Conservation (phyloP, 2,329 filamentous ascomycete genomes). For the Bipolaris bicolor region DNA sequence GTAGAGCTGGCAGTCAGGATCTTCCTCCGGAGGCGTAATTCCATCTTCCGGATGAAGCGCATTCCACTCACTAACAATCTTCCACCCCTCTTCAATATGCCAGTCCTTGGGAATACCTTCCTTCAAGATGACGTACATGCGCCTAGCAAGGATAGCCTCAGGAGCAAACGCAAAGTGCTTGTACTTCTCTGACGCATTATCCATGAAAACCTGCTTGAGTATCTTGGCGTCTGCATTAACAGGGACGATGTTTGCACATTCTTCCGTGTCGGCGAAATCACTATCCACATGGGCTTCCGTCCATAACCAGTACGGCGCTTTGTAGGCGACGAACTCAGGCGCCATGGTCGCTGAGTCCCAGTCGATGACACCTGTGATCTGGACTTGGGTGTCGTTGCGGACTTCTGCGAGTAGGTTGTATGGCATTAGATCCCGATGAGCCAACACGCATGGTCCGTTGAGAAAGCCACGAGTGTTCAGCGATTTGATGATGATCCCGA, state of each 20-base stretch:
- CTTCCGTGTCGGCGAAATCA: too few species aligned
- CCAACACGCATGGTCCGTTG: not conserved
- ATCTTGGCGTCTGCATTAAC: too few species aligned
- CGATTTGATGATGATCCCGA: not conserved
- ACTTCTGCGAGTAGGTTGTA: not conserved
- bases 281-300: not conserved
- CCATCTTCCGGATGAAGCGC: not conserved
- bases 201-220: not conserved
- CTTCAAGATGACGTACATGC: not conserved
- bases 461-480: not conserved
- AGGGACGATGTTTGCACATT: too few species aligned
- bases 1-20: too few species aligned
- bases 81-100: not conserved
- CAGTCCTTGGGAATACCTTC: not conserved
- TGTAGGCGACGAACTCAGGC: slow-evolving; percentile 40
- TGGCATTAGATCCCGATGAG: not conserved
- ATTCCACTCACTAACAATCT: not conserved
- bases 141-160: not conserved
- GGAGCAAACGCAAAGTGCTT: not conserved
- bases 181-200: not conserved
- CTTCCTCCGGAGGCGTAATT: too few species aligned
- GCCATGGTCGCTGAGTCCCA: slow-evolving; percentile 45
- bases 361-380: slow-evolving; percentile 17
- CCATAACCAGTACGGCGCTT: slow-evolving; percentile 45
- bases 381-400: not conserved